Evolutionary conservation across 805 yeast species (phyloP).

Genomic region (Saccharomycodes ludwigii): DNA sequence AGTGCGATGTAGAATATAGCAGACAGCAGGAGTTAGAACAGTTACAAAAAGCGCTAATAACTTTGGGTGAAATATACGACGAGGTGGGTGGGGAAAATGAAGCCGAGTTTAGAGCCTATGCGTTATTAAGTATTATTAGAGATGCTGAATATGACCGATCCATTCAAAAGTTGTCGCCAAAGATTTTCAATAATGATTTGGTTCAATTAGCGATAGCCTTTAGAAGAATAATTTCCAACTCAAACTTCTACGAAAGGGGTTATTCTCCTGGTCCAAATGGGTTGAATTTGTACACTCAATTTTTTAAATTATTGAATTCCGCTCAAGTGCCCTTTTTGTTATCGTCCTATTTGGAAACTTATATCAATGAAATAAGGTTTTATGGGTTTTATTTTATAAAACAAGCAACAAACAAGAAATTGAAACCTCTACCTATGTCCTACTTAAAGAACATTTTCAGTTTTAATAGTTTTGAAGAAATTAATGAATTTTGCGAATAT

Average conservation of each 20-base stretch:
- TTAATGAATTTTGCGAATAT: constrained; percentile 45
- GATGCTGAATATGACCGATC: constrained; percentile 80
- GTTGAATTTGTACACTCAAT: constrained; percentile 45
- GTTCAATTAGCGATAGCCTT: constrained; percentile 66
- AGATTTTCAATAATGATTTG: constrained; percentile 37
- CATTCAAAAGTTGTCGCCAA: constrained; percentile 51
- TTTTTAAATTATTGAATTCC: constrained; percentile 45
- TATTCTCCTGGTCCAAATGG: constrained; percentile 42
- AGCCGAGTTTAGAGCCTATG: constrained; percentile 87
- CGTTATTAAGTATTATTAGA: constrained; percentile 61
- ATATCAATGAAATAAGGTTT: constrained; percentile 67
- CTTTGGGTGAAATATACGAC: constrained; percentile 75
- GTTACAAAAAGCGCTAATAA: constrained; percentile 79
- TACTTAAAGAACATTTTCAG: constrained; percentile 43
- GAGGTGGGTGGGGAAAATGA: constrained; percentile 72
- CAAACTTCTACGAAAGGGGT: constrained; percentile 44
- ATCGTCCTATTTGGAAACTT: constrained; percentile 66
- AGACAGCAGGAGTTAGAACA: constrained; percentile 95
- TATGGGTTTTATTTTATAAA: constrained; percentile 59
- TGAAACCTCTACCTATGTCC: constrained; percentile 47
- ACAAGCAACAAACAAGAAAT: constrained; percentile 53
- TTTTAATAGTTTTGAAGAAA: constrained; percentile 47
- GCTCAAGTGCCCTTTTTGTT: constrained; percentile 51
- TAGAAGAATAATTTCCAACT: constrained; percentile 54
- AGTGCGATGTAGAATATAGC: constrained; percentile 57